Percentiles rank a stretch among this genome's conserved stretches.
Conservation (phyloP, 225 moss, liverwort and hornwort genomes). For the Pseudisothecium myosuroides region DNA sequence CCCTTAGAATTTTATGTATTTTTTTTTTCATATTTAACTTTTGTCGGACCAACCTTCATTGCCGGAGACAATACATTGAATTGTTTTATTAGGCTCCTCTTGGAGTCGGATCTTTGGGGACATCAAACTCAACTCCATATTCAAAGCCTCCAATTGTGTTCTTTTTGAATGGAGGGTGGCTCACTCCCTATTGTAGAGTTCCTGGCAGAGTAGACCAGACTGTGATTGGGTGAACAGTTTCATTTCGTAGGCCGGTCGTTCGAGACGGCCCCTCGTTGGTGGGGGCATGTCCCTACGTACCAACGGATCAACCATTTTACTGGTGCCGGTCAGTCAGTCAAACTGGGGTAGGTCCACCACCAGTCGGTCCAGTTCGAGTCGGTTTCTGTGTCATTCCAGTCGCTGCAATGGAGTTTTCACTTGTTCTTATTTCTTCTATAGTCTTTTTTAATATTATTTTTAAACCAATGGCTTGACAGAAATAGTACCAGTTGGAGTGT, state of each 20-base stretch:
- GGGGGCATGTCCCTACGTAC: neutral
- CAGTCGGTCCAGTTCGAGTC: neutral
- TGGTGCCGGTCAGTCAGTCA: neutral
- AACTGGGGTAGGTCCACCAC: neutral
- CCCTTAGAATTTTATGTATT: no score
- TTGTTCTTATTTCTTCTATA: no score
- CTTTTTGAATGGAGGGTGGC: no score
- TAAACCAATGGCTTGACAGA: neutral
- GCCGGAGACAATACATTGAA: accelerated
- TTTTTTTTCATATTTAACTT: neutral
- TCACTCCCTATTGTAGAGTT: no score
- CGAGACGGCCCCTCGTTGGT: neutral
- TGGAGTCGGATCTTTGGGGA: neutral
- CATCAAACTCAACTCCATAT: neutral
- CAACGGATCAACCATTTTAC: neutral
- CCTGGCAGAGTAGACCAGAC: no score
- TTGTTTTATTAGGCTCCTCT: neutral
- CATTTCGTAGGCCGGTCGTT: neutral
- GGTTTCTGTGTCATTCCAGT: neutral
- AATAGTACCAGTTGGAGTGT: neutral
- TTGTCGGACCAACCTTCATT: accelerated
- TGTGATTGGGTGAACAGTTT: neutral
- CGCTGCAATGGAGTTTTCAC: neutral
- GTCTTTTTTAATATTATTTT: neutral
- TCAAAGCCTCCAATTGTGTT: no score